These are phyloP conservation scores for Colletotrichum sidae DNA, from an alignment of 2,329 filamentous ascomycete genomes.

Conservation along the genomic window DNA sequence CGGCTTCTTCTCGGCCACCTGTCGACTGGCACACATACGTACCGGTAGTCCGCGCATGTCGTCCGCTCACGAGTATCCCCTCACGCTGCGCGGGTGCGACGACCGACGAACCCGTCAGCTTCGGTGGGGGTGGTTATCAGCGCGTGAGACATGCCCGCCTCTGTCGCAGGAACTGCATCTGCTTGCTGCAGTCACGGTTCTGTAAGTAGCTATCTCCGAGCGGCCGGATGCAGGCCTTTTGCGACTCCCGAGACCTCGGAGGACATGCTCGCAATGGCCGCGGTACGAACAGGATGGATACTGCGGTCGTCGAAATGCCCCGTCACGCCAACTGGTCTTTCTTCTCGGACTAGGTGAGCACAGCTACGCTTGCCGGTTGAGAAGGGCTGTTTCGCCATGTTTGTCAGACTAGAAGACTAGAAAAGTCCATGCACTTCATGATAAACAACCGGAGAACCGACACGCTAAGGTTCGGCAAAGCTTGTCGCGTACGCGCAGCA, in stretches of 20 bases:
- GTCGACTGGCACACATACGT: not conserved
- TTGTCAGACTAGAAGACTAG: too few species aligned
- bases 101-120: constrained; percentile 30
- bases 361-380: not conserved
- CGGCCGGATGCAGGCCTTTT: constrained; percentile 35
- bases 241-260: constrained; percentile 32
- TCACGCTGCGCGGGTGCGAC: constrained; percentile 23
- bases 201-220: constrained; percentile 38
- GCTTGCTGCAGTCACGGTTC: constrained; percentile 33
- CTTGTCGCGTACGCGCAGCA: too few species aligned
- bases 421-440: too few species aligned
- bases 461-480: too few species aligned
- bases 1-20: constrained; percentile 18
- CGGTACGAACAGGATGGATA: constrained; percentile 18
- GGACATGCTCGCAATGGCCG: constrained; percentile 21
- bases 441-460: too few species aligned
- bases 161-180: constrained; percentile 34
- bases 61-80: constrained; percentile 9
- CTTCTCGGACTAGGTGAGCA: not conserved
- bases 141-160: constrained; percentile 33
- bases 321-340: too few species aligned
- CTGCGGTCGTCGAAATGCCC: not conserved
- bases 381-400: too few species aligned
- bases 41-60: not conserved
- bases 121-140: constrained; percentile 27